A percentile compares a stretch with the other conserved stretches of the same genome.
Conservation (phyloP, 805 yeast genomes). For the Candida oleophila region DNA sequence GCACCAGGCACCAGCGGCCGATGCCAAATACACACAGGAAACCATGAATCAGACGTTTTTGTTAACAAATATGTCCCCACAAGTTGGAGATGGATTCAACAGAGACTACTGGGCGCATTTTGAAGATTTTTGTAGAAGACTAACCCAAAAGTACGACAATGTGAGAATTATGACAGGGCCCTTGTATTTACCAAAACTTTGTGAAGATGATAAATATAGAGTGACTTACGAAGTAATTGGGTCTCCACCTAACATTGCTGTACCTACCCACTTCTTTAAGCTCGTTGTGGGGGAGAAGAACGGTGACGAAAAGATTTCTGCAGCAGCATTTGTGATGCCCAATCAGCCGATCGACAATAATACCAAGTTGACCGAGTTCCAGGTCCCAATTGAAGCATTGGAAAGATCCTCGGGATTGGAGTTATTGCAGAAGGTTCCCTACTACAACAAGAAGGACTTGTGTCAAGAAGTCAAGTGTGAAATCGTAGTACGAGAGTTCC, state of each 20-base stretch:
- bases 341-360: conserved; percentile 75
- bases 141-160: conserved; percentile 66
- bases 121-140: conserved; percentile 81
- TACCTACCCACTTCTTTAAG: conserved; percentile 96
- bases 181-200: conserved; percentile 75
- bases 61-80: conserved; percentile 91
- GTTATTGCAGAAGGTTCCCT: conserved; percentile 68
- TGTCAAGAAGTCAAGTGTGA: conserved; percentile 82
- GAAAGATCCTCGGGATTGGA: conserved; percentile 87
- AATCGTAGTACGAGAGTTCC: conserved; percentile 79
- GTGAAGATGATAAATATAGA: conserved; percentile 80
- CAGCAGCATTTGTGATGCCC: conserved; percentile 93
- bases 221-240: conserved; percentile 93
- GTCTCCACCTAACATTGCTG: conserved; percentile 93
- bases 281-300: conserved; percentile 76
- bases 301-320: conserved; percentile 52
- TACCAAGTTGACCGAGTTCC: conserved; percentile 69
- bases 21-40: conserved; percentile 83
- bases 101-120: conserved; percentile 97
- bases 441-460: conserved; percentile 53
- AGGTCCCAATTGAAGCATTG: conserved; percentile 86
- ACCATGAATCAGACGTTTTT: conserved; percentile 96
- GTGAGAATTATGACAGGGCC: conserved; percentile 95
- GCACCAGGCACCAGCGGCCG: conserved; percentile 97
- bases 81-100: conserved; percentile 96